These are phyloP conservation scores for Magnaporthiopsis rhizophila DNA, from an alignment of 2,329 filamentous ascomycete genomes.

Conservation along the genomic window DNA sequence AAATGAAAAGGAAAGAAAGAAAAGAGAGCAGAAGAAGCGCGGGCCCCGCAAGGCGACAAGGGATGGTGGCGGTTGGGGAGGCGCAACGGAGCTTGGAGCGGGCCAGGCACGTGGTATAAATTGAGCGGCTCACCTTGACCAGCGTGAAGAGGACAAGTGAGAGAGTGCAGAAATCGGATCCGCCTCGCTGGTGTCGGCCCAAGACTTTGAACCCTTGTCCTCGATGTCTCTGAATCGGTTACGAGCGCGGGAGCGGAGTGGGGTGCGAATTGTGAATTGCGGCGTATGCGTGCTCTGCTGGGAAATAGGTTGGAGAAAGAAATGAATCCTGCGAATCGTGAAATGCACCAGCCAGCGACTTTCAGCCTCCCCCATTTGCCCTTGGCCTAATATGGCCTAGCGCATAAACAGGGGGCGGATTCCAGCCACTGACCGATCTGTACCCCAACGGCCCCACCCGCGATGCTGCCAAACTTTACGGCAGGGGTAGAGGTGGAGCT, in stretches of 20 bases:
- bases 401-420: background rate
- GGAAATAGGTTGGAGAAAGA: background rate
- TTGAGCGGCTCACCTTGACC: conserved; percentile 14
- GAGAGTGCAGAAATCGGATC: conserved; percentile 1
- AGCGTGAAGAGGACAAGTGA: background rate
- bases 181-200: conserved; percentile 11
- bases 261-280: background rate
- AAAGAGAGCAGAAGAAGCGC: background rate
- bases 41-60: background rate
- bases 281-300: background rate
- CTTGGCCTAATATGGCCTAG: background rate
- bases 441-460: background rate
- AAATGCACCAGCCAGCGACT: background rate
- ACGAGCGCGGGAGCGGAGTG: background rate
- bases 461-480: background rate
- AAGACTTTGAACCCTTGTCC: conserved; percentile 2
- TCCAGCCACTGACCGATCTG: background rate
- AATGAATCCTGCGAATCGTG: background rate
- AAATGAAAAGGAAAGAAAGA: conserved; percentile 7
- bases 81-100: background rate
- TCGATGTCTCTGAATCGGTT: background rate
- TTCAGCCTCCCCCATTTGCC: background rate
- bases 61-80: conserved; percentile 2
- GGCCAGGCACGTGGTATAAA: conserved; percentile 2
- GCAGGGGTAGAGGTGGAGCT: background rate